Evolutionary conservation across 306 rosid genomes (phyloP).

Genomic region (Prunus campanulata): DNA sequence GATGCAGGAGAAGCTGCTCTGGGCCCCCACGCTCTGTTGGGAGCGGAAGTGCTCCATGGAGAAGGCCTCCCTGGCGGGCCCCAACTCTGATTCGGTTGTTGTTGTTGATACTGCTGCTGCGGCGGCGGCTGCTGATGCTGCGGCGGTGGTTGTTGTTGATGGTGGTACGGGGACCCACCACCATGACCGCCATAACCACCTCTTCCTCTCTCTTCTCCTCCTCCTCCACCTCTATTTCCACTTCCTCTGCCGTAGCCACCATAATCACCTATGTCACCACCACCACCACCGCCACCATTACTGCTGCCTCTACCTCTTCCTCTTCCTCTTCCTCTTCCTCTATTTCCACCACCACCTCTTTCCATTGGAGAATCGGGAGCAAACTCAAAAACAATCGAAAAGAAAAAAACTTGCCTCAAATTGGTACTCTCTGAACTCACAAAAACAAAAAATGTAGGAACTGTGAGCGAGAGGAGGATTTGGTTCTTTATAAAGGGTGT

Average conservation of each 20-base stretch:
- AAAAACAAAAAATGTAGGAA: background rate
- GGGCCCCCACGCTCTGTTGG: background rate
- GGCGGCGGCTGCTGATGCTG: background rate
- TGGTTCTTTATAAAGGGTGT: background rate
- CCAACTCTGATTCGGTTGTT: background rate
- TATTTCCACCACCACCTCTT: slow-evolving; percentile 8
- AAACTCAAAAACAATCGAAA: background rate
- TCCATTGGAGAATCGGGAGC: slow-evolving; percentile 18
- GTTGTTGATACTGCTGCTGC: background rate
- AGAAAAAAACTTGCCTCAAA: background rate
- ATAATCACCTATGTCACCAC: background rate
- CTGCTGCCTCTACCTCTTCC: slow-evolving; percentile 3
- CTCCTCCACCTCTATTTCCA: slow-evolving; percentile 11
- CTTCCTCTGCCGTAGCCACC: background rate
- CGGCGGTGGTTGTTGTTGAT: background rate
- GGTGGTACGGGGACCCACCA: background rate
- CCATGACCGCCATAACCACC: background rate
- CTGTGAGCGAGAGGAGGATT: background rate
- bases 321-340: slow-evolving; percentile 7
- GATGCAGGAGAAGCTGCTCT: background rate
- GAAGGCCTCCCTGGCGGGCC: background rate
- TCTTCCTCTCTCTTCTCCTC: background rate
- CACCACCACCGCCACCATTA: background rate
- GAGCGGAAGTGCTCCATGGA: background rate
- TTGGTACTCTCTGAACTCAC: background rate